Evolutionary conservation across 176 grass and related monocot genomes (phyloP), one percentile per base, ranked within the genome.

Genomic region (Aegilops bicornis): DNA sequence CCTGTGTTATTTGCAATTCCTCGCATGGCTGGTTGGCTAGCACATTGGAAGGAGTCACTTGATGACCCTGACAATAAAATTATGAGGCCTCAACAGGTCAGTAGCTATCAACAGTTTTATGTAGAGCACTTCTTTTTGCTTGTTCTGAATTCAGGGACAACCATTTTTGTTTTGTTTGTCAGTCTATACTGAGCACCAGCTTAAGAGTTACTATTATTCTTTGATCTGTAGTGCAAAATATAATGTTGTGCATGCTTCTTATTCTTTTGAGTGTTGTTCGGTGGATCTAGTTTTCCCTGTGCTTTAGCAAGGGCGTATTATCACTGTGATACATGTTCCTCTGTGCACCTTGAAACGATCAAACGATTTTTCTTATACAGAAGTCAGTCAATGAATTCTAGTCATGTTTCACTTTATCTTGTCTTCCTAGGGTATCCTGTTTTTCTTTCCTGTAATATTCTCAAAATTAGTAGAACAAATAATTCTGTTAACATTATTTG

Each of bases 31-130:
- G 97, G 97, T 37, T 99, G 93, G 82, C 69, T 99, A 82, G 88
- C 97, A 15, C 94, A 99, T 67, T 99, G 97, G 97, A 93, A 95
- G 32, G 97, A 99, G 84, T 99, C 94, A 76, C 94, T 99, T 35
- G 92, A 99, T 90, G 97, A 99, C 86, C 85, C 90, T 1, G 97
- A 99, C 82, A 99, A 92, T 24, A 99, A 99, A 86, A 99, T 99
- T 77, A 96, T 93, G 88, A 99, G 97, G 89, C 97, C 97, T 6
- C 97, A 99, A 59, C 93, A 99, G 97, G 97, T 99, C 11, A 88
- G 87, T 64, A 76, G 12, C 6, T 61, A 27, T 4, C 42, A 31
- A 32, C n/a, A 75, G 40, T 29, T 74, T 9, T 16, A 25, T 43
- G 12, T 45, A 39, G 5, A 73, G 36, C 40, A 73, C 14, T 6